phyloP scores from a whole-genome alignment of 257 asterid species.

The Nicotiana undulata region DNA sequence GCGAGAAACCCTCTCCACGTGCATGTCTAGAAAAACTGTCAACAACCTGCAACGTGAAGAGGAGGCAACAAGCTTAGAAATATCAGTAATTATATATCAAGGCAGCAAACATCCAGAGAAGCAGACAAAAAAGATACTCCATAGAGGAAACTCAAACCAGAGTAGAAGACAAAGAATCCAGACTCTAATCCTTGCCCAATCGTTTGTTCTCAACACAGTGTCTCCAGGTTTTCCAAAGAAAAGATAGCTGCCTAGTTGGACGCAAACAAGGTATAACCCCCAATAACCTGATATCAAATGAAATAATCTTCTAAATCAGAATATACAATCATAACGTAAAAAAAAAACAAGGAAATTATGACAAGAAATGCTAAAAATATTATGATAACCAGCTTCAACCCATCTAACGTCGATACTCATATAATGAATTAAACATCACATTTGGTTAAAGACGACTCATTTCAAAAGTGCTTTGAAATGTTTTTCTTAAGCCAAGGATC shows the following conservation, averaged over 20 bases:
- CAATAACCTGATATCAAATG: constrained; percentile 61
- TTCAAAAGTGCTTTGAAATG: too few relatives aligned
- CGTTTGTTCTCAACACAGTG: constrained; percentile 24
- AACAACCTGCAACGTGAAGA: constrained; percentile 48
- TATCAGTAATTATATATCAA: constrained; percentile 1
- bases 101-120: constrained; percentile 5
- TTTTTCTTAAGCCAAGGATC: too few relatives aligned
- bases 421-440: neutral
- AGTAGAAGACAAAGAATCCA: constrained; percentile 66
- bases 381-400: neutral
- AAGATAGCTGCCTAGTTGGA: constrained; percentile 70
- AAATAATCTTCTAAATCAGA: constrained; percentile 7
- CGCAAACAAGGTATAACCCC: constrained; percentile 86
- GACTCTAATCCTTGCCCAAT: constrained; percentile 56
- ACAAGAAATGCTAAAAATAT: neutral
- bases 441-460: neutral
- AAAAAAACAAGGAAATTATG: neutral
- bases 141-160: constrained; percentile 39
- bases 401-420: neutral
- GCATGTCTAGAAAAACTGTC: constrained; percentile 53
- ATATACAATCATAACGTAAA: neutral
- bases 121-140: neutral
- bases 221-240: constrained; percentile 44
- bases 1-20: constrained; percentile 75
- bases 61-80: constrained; percentile 4